A percentile compares a stretch with the other conserved stretches of the same genome.
Evolutionary conservation across 2,329 filamentous ascomycete genomes (phyloP).

Genomic region (Fusarium setosum): DNA sequence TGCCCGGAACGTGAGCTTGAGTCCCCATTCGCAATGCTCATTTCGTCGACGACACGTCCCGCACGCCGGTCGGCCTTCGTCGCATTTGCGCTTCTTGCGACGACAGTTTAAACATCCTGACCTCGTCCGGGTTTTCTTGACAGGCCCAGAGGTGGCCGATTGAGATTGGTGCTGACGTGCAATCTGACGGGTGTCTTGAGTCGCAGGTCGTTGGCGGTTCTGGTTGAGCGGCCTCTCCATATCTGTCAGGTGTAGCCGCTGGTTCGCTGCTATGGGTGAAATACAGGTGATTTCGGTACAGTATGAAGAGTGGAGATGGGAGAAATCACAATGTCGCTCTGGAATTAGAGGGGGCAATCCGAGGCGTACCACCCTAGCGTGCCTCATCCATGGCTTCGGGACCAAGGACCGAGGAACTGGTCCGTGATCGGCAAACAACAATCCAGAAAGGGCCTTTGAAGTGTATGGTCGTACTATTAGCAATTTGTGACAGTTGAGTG

Average conservation of each 20-base stretch:
- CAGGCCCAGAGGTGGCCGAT: constrained; percentile 9
- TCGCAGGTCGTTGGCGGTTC: too few species aligned
- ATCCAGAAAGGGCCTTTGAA: not conserved
- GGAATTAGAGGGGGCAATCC: not conserved
- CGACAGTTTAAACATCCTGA: constrained; percentile 53
- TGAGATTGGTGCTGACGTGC: too few species aligned
- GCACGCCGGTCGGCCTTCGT: constrained; percentile 50
- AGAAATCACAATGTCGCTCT: too few species aligned
- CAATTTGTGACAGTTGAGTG: not conserved
- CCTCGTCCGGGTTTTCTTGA: constrained; percentile 48
- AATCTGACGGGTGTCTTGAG: too few species aligned
- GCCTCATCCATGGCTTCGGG: not conserved
- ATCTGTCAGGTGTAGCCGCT: constrained; percentile 43
- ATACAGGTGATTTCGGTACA: constrained; percentile 51
- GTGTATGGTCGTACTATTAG: too few species aligned
- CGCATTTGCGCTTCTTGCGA: constrained; percentile 53
- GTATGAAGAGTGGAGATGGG: constrained; percentile 5
- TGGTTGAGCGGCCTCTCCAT: constrained; percentile 26
- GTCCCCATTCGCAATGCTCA: constrained; percentile 51
- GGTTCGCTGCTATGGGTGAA: too few species aligned
- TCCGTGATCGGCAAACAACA: not conserved
- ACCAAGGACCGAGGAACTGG: not conserved
- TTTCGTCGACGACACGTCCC: constrained; percentile 47
- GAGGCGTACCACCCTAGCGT: not conserved
- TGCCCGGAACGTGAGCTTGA: constrained; percentile 51